Evolutionary conservation across 116 monocot species (phyloP).

Genomic region (Cymodocea nodosa): DNA sequence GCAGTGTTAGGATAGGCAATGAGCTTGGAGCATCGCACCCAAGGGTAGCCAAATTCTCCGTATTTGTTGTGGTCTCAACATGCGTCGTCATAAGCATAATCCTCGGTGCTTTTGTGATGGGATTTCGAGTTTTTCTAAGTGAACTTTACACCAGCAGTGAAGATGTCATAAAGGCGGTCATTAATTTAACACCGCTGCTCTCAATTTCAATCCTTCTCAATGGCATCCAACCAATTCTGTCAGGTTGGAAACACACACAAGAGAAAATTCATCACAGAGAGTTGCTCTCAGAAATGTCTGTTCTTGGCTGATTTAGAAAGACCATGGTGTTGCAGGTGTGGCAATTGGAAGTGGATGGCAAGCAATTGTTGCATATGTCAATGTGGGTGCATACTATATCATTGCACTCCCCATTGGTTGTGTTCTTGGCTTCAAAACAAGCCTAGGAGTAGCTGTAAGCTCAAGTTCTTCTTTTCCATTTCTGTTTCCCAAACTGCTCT

Average conservation of each 20-base stretch:
- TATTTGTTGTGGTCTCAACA: conserved; percentile 31
- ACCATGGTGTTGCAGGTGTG: conserved; percentile 26
- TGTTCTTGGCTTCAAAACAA: conserved; percentile 68
- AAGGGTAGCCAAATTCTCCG: conserved; percentile 41
- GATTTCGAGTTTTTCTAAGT: conserved; percentile 28
- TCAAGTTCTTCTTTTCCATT: background rate
- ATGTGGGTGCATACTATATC: conserved; percentile 64
- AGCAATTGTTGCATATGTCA: conserved; percentile 63
- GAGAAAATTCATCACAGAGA: background rate
- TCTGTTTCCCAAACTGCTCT: background rate
- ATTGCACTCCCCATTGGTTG: conserved; percentile 63
- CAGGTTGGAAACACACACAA: conserved; percentile 21
- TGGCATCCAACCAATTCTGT: conserved; percentile 75
- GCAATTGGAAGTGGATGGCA: conserved; percentile 77
- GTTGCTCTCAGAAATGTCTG: too few relatives aligned
- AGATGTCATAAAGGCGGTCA: conserved; percentile 25
- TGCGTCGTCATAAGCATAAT: conserved; percentile 27
- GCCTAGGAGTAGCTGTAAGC: conserved; percentile 36
- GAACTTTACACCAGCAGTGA: conserved; percentile 50
- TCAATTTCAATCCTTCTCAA: conserved; percentile 60
- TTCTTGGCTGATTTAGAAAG: background rate
- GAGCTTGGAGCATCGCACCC: conserved; percentile 72
- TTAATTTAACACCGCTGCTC: conserved; percentile 40
- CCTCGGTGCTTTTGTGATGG: conserved; percentile 21
- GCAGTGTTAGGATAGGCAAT: conserved; percentile 53